phyloP scores from a whole-genome alignment of 345 rosid genomes.

The Eucalyptus rudis region DNA sequence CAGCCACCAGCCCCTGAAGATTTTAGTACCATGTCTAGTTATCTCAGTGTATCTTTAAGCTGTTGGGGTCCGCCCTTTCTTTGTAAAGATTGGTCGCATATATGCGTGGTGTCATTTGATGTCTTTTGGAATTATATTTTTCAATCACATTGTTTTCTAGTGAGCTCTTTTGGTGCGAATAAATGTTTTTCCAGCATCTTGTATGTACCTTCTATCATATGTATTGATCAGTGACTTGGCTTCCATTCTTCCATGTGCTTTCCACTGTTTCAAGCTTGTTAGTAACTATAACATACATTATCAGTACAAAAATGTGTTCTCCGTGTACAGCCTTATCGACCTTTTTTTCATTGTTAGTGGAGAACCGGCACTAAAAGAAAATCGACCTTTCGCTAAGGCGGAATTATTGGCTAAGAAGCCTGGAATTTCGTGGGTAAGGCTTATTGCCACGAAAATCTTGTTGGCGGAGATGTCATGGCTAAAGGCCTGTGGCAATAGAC shows the following conservation, averaged over 20 bases:
- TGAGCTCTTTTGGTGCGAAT: neutral
- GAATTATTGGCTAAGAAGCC: neutral
- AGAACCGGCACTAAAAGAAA: neutral
- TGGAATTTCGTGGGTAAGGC: neutral
- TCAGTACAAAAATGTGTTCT: neutral
- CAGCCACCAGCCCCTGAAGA: slow-evolving; percentile 4
- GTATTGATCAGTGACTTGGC: neutral
- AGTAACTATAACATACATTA: neutral
- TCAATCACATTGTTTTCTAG: neutral
- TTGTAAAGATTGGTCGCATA: neutral
- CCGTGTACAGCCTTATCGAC: neutral
- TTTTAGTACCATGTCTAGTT: neutral
- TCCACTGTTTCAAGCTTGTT: neutral
- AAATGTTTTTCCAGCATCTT: neutral
- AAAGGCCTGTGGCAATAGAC: neutral
- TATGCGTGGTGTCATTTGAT: neutral
- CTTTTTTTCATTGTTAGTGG: neutral
- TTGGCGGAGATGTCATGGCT: neutral
- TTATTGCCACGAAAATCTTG: neutral
- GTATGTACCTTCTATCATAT: neutral
- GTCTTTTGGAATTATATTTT: neutral
- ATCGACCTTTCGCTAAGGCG: fast-evolving
- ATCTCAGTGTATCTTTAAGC: neutral
- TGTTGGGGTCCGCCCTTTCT: neutral
- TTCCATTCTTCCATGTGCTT: neutral